Base-by-base conservation (phyloP, 2,329 filamentous ascomycete species). In the Penicillium decumbens region DNA sequence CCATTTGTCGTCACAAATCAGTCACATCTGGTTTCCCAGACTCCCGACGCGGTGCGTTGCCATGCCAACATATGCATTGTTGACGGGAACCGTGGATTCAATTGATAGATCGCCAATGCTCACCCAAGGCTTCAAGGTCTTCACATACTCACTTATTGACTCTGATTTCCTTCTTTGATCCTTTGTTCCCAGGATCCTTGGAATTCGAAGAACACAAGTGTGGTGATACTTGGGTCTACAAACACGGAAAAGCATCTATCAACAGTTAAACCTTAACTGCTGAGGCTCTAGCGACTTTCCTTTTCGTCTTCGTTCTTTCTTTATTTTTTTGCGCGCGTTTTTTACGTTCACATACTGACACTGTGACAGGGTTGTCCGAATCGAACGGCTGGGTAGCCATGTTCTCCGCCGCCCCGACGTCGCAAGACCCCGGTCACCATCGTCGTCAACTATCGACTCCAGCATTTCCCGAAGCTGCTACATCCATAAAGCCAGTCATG, bases 391-490 rank as follows among this genome's bases (percentile, higher is more conserved):
- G 55, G 54, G 55, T 55, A 65, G 63, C 63, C 61, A 59, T 59
- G 57, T 56, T 57, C 47, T 50, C 55, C 48, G 50, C 50, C 49
- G 50, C 51, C 43, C 50, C 59, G 49, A 55, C 56, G 38, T 58
- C 56, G 51, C 54, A 56, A 52, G 54, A 84, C 72, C 82, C 84
- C 71, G 82, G 82, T 75, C 80, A 83, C 74, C 89, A 95, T 76
- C 82, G 88, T 72, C 87, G 90, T 75, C 89, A 95, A 77, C 85
- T 88, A 66, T 95, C 90, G 65, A 92, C 88, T 67, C 88, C 88
- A 58, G 82, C 80, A 72, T 81, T 80, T 70, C 88, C 88, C 74
- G 88, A 92, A 70, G 82, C 83, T 65, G 80, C 46, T 33, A 46
- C 40, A 7, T 27, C 27, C 37, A 33, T 25, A 32, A 41, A 35